Percentiles rank a stretch among this genome's conserved stretches.
Evolutionary conservation across 306 rosid species (phyloP).

Genomic region (Malus domestica): ASM211411v1 NC_041798.1:11892501-11893000

Average conservation of each 20-base stretch:
- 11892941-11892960: too few species aligned
- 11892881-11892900: too few species aligned
- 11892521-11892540: constrained; percentile 45
- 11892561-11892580: constrained; percentile 65
- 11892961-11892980: too few species aligned
- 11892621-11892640: constrained; percentile 68
- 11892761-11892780: too few species aligned
- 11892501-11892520: constrained; percentile 48
- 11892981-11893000: too few species aligned
- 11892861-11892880: too few species aligned
- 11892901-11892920: too few species aligned
- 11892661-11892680: constrained; percentile 50
- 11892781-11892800: too few species aligned
- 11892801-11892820: too few species aligned
- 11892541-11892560: constrained; percentile 56
- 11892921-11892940: too few species aligned
- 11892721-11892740: constrained; percentile 47
- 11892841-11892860: too few species aligned
- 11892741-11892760: not conserved
- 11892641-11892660: constrained; percentile 78
- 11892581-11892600: constrained; percentile 53
- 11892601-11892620: constrained; percentile 49
- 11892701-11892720: constrained; percentile 74
- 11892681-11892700: constrained; percentile 40
- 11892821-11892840: too few species aligned